Conservation (phyloP, 257 asterid genomes). For the Solanum piurae region DNA sequence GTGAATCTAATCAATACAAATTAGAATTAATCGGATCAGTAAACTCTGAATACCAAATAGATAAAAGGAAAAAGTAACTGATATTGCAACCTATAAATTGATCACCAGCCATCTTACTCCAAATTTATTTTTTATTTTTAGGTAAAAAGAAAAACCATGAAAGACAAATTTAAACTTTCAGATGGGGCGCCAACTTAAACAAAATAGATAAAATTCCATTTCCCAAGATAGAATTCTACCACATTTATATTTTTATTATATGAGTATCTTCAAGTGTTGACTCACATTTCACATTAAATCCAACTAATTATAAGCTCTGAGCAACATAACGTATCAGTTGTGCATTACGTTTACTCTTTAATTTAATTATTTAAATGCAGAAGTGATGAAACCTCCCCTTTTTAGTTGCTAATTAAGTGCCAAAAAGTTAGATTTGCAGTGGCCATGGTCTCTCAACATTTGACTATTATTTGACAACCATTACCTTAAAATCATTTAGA, state of each 20-base stretch:
- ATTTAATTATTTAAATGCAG: neutral
- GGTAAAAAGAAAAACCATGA: neutral
- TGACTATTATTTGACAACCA: neutral
- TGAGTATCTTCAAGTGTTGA: neutral
- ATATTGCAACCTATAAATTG: neutral
- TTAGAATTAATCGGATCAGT: neutral
- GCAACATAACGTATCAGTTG: slow-evolving; percentile 7
- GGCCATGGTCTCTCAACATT: neutral
- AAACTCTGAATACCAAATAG: neutral
- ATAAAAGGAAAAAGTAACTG: neutral
- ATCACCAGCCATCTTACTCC: neutral
- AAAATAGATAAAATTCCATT: neutral
- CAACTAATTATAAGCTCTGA: neutral
- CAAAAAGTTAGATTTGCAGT: neutral
- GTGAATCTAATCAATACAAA: neutral
- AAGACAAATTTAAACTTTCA: neutral
- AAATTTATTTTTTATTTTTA: too few relatives aligned
- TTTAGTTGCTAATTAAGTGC: neutral
- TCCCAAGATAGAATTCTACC: neutral
- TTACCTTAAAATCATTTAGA: neutral
- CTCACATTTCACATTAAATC: neutral
- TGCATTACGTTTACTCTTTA: neutral
- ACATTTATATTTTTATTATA: neutral
- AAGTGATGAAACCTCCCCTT: neutral
- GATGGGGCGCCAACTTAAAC: neutral